These are phyloP conservation scores for Diplodia seriata DNA, from an alignment of 2,329 filamentous ascomycete genomes.

Conservation along the genomic window DNA sequence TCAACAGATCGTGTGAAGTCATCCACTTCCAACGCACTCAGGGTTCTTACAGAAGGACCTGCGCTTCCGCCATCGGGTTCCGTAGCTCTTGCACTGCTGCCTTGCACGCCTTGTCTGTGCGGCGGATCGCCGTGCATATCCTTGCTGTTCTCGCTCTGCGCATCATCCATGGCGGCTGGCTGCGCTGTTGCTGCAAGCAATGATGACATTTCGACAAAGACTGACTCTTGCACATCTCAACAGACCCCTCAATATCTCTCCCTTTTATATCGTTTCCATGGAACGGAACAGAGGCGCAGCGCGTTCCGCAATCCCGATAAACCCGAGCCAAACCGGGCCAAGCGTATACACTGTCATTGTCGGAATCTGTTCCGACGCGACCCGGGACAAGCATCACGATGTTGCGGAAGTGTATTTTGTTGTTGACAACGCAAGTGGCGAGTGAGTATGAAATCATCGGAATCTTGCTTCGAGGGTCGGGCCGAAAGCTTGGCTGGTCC, in stretches of 20 bases:
- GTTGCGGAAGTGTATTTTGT: too few species aligned
- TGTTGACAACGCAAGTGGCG: not conserved
- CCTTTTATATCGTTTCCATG: not conserved
- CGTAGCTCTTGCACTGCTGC: not conserved
- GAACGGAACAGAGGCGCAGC: not conserved
- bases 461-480: slow-evolving; percentile 10
- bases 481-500: slow-evolving; percentile 11
- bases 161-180: not conserved
- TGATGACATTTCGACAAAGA: slow-evolving; percentile 5
- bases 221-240: not conserved
- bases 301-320: slow-evolving; percentile 2
- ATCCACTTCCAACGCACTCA: not conserved
- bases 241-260: not conserved
- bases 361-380: slow-evolving; percentile 1
- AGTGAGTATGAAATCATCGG: not conserved
- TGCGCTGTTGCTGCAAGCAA: not conserved
- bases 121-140: not conserved
- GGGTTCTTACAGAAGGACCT: not conserved
- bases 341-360: not conserved
- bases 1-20: not conserved
- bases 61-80: not conserved
- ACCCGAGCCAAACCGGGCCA: not conserved
- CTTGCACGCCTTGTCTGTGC: not conserved
- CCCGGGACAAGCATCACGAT: not conserved
- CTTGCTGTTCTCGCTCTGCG: slow-evolving; percentile 5